Percentiles rank a stretch among this genome's conserved stretches.
Conservation (phyloP, 441 rosid genomes). For the Syzygium malaccense region DNA sequence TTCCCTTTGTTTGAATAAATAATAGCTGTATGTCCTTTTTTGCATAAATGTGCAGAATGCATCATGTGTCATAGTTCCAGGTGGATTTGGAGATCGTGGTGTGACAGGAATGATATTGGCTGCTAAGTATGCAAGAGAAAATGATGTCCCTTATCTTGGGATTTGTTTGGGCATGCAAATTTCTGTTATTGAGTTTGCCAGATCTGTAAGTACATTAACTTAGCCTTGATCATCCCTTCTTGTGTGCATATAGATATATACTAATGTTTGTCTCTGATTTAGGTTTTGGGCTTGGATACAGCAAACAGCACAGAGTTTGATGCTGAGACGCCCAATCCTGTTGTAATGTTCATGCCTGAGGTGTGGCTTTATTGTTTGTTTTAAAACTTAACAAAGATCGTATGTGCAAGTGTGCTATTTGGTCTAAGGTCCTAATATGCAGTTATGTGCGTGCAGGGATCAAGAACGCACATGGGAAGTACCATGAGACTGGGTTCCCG, state of each 20-base stretch:
- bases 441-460: constrained; percentile 35
- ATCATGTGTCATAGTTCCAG: constrained; percentile 65
- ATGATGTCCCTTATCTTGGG: constrained; percentile 65
- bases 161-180: constrained; percentile 86
- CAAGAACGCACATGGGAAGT: constrained; percentile 81
- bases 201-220: constrained; percentile 42
- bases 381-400: neutral
- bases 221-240: neutral
- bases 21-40: neutral
- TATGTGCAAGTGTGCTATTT: neutral
- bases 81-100: constrained; percentile 85
- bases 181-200: constrained; percentile 65
- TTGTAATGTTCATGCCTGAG: constrained; percentile 72
- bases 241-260: neutral
- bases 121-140: constrained; percentile 69
- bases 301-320: constrained; percentile 67
- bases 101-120: constrained; percentile 74
- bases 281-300: constrained; percentile 65
- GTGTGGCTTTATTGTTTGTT: constrained; percentile 17
- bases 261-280: constrained; percentile 1
- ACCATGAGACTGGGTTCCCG: constrained; percentile 81
- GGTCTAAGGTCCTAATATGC: neutral
- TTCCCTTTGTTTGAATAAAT: neutral
- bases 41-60: constrained; percentile 42
- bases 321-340: constrained; percentile 47